Base-by-base conservation (phyloP, 805 yeast species). In the Myxozyma mucilagina region DNA sequence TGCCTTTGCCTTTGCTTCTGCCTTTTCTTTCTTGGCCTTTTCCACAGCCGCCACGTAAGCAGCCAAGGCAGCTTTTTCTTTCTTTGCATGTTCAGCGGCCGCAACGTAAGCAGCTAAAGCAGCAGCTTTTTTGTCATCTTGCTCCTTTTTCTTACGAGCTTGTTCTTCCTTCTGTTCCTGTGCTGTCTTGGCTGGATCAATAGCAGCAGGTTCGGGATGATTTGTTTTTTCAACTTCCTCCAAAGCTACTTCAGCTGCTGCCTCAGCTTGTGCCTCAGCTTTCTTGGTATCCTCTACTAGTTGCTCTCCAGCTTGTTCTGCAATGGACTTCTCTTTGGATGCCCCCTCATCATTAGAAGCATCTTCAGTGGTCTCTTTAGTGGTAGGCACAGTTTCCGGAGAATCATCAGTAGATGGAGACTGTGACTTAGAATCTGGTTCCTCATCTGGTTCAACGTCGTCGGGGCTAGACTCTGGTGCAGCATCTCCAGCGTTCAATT, bases 31-130 rank as follows among this genome's bases (percentile, higher is more conserved):
- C 47, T 55, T 55, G 9, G 52, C 53, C 18, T 38, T 47, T 35
- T 55, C 58, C 14, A 55, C 58, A 14, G 58, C 58, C 38, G 58
- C 58, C 31, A 48, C 47, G n/a, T 45, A 50, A 24, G 58, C 58
- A 16, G 47, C 53, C 16, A 57, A 50, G 14, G 53, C 54, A 20
- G 32, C 56, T 42, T 47, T 48, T 35, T 51, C 53, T 34, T 51
- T 47, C 53, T 45, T 47, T 11, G 56, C 57, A 16, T 50, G 58
- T 39, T 55, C 58, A 38, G 58, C 58, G 38, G 58, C 58, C 11
- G 53, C 58, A 32, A 55, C 58, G 38, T 55, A 55, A 16, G 58
- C 53, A 13, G 58, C 45, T 8, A 55, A 39, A 8, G 58, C 58
- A 24, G 45, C 58, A 38, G 53, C 58, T 47, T 55, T 47, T 41